Base-by-base conservation (phyloP, 2,329 filamentous ascomycete genomes). In the Colletotrichum liaoningense region DNA sequence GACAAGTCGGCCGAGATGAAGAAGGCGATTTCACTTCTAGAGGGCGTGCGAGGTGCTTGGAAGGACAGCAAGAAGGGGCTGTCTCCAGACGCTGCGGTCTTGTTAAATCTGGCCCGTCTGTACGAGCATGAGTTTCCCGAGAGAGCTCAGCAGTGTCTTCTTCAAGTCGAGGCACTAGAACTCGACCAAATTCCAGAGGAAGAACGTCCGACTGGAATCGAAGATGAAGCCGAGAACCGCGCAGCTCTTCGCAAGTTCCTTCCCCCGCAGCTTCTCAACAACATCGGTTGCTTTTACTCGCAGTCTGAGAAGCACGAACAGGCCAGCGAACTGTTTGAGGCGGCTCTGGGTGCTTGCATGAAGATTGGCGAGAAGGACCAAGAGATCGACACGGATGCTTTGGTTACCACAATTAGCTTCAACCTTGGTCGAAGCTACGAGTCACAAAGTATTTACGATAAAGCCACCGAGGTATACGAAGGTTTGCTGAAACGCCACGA, bases 381-480 rank as follows among this genome's bases (percentile, higher is more conserved):
- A 65, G 90, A 91, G 1, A 89, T 93, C 74, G 97, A 98, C 80
- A 95, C 93, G 0, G 97, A 99, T 83, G 95, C 95, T 16, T 88
- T 99, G 5, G 93, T 98, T 30, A 98, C 96, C 0, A 98, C 95
- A 3, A 97, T 99, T 81, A 98, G 95, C 81, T 99, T 97, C 88
- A 99, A 98, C 79, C 90, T 99, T 54, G 97, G 94, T 33, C 91
- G 97, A 71, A 97, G 95, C 71, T 98, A 98, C 79, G 97, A 99
- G 85, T 93, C 94, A 0, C 92, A 94, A 66, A 92, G 93, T 46
- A 88, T 96, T 80, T 88, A 91, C 7, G 94, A 97, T 52, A 92
- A 97, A 82, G 97, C 97, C 1, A 91, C 94, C 74, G 93, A 94
- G 78, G 93, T 97, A 3, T 99, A 98, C 80, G 93, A 97, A 78